Conservation (phyloP, 2,329 filamentous ascomycete genomes). For the Furcasterigmium sp. region DNA sequence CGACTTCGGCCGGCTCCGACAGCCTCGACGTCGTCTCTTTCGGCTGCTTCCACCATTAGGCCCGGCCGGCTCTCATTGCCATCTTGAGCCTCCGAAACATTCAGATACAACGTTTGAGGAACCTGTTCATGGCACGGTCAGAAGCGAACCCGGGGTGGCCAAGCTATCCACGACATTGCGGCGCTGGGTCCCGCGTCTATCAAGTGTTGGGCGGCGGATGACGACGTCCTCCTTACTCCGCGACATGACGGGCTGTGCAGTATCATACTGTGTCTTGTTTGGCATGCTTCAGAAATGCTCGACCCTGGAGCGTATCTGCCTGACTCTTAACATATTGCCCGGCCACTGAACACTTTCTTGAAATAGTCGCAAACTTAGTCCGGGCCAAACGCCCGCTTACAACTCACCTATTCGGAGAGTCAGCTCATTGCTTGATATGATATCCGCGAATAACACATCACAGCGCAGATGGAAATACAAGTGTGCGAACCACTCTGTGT, state of each 20-base stretch:
- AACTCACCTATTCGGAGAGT: conserved; percentile 43
- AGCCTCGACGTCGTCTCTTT: neutral
- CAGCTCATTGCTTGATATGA: too few species aligned
- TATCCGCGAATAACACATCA: too few species aligned
- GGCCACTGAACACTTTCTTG: conserved; percentile 24
- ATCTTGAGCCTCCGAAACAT: neutral
- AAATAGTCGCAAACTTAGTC: conserved; percentile 54
- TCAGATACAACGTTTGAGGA: too few species aligned
- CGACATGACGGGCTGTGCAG: conserved; percentile 54
- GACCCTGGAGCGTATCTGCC: too few species aligned
- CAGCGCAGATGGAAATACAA: too few species aligned
- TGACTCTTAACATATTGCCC: neutral
- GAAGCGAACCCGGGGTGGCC: too few species aligned
- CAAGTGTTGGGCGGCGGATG: conserved; percentile 47
- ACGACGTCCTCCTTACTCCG: conserved; percentile 59
- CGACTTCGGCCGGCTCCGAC: neutral
- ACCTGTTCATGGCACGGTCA: too few species aligned
- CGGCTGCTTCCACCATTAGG: neutral
- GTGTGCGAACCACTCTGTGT: too few species aligned
- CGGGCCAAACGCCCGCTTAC: conserved; percentile 58
- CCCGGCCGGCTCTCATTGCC: neutral
- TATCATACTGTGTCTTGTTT: conserved; percentile 9
- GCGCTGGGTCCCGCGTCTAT: conserved; percentile 48
- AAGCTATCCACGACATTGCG: too few species aligned
- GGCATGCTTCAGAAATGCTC: neutral